Conservation (phyloP, 345 rosid species). For the Pseudoturritis turrita region DNA sequence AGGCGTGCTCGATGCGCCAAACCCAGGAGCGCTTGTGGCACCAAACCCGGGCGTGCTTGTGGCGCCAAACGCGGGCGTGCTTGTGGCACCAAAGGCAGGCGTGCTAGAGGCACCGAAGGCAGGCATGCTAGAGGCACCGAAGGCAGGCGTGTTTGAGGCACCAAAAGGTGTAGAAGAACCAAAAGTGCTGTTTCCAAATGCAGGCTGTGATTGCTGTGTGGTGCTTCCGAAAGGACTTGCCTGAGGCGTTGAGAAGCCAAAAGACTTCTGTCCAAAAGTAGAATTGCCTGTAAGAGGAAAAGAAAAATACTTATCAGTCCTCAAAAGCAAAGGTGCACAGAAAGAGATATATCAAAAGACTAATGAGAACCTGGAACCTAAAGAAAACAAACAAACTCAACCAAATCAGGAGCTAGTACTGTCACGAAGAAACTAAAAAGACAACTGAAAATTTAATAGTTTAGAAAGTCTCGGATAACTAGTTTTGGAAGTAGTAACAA, state of each 20-base stretch:
- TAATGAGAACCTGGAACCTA: background rate
- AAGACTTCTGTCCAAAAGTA: slow-evolving; percentile 71
- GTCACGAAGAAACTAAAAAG: background rate
- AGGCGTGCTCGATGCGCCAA: slow-evolving; percentile 44
- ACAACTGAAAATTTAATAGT: background rate
- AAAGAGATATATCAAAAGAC: background rate
- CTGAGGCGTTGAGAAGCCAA: slow-evolving; percentile 70
- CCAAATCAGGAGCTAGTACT: background rate
- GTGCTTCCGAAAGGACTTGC: slow-evolving; percentile 62
- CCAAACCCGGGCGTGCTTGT: slow-evolving; percentile 48
- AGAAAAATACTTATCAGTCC: background rate
- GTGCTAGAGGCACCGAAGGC: slow-evolving; percentile 45
- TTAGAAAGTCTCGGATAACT: background rate
- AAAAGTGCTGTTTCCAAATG: slow-evolving; percentile 58
- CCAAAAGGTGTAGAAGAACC: slow-evolving; percentile 71
- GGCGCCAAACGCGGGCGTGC: slow-evolving; percentile 47
- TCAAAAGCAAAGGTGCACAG: background rate
- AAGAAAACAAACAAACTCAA: background rate
- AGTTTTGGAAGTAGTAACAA: background rate
- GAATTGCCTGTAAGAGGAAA: slow-evolving; percentile 45
- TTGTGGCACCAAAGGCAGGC: slow-evolving; percentile 44
- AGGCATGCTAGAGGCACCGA: slow-evolving; percentile 45
- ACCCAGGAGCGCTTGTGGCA: slow-evolving; percentile 36
- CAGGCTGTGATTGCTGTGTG: slow-evolving; percentile 67
- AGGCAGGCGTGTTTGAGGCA: slow-evolving; percentile 51